Percentiles rank a stretch among this genome's conserved stretches.
phyloP scores from a whole-genome alignment of 805 yeast species.

The Ascoidea rubescens region DNA sequence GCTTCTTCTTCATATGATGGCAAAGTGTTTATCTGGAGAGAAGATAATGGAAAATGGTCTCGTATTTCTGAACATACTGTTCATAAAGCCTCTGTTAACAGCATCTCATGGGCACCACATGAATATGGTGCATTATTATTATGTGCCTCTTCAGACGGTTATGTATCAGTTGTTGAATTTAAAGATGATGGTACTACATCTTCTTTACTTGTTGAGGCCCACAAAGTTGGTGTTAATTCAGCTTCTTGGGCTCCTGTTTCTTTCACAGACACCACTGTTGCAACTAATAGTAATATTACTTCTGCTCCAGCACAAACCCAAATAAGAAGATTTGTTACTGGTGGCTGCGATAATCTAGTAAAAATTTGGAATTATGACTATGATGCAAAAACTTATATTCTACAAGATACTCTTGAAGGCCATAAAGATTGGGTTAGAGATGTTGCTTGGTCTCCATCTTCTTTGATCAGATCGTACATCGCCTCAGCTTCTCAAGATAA shows the following conservation, averaged over 20 bases:
- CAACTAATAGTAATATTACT: conserved; percentile 15
- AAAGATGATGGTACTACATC: conserved; percentile 72
- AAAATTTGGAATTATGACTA: conserved; percentile 73
- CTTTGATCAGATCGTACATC: conserved; percentile 73
- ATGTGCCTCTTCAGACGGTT: conserved; percentile 89
- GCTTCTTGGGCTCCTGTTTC: conserved; percentile 86
- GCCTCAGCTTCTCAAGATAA: conserved; percentile 97
- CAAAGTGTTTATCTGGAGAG: conserved; percentile 87
- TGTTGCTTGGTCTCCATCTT: conserved; percentile 95
- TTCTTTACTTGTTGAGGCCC: conserved; percentile 52
- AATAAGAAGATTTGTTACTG: conserved; percentile 72
- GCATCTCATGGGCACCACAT: conserved; percentile 94
- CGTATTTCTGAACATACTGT: conserved; percentile 75
- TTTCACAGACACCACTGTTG: conserved; percentile 16
- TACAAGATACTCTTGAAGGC: conserved; percentile 72
- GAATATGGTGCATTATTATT: conserved; percentile 88
- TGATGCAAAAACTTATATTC: conserved; percentile 41
- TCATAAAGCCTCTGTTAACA: conserved; percentile 90
- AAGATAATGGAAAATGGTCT: conserved; percentile 80
- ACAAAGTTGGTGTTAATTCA: conserved; percentile 85
- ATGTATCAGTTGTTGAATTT: conserved; percentile 81
- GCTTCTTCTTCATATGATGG: conserved; percentile 97
- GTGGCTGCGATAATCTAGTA: conserved; percentile 90
- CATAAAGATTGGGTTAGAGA: conserved; percentile 99
- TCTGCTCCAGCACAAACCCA: conserved; percentile 16